Evolutionary conservation across 2,329 filamentous ascomycete species (phyloP).

Genomic region (Incumbomyces lentus): DNA sequence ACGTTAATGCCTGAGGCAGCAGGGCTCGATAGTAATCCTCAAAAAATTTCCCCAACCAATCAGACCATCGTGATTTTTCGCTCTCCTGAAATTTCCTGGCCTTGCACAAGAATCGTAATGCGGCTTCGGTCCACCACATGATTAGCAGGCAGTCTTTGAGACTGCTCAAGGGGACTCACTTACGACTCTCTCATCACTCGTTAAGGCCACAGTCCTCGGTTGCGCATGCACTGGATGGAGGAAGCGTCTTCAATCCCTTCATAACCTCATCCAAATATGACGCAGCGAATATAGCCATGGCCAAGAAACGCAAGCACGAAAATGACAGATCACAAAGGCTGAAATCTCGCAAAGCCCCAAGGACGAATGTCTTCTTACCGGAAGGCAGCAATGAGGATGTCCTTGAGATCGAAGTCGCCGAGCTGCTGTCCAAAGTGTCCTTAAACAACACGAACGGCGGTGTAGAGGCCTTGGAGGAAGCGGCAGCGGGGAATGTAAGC

Average conservation of each 20-base stretch:
- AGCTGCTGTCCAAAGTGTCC: neutral
- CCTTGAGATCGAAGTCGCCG: conserved; percentile 7
- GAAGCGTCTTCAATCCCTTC: neutral
- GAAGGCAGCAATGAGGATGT: conserved; percentile 9
- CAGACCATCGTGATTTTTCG: no score
- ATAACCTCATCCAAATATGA: neutral
- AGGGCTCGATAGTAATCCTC: no score
- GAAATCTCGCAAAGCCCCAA: neutral
- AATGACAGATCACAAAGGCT: neutral
- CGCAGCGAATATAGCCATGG: conserved; percentile 3
- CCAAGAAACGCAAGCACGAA: conserved; percentile 5
- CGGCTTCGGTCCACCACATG: neutral
- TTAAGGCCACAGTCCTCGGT: neutral
- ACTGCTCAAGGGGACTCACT: neutral
- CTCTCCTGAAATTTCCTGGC: no score
- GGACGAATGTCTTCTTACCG: conserved; percentile 1
- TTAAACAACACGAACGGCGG: neutral
- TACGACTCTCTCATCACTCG: neutral
- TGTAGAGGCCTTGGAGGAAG: neutral
- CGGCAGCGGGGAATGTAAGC: neutral
- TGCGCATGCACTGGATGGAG: neutral
- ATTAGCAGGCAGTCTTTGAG: neutral
- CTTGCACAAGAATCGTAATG: no score
- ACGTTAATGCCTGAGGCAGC: no score
- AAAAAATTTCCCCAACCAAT: no score